Percentiles rank a stretch among this genome's conserved stretches.
Evolutionary conservation across 2,329 filamentous ascomycete genomes (phyloP).

Genomic region (Ophiostoma perfectum): DNA sequence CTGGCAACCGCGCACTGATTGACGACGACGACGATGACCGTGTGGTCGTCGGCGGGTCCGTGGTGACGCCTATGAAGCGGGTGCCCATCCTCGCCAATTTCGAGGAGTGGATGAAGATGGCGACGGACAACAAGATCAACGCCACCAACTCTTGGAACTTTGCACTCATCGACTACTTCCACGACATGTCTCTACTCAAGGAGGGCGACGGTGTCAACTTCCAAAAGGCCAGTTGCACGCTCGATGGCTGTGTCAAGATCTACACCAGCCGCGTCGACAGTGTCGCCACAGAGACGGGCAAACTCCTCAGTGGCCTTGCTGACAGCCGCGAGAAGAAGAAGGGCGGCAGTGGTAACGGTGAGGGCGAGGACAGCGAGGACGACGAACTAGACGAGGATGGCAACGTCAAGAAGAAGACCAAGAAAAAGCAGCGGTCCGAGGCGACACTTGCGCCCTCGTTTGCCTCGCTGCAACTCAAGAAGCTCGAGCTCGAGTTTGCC

Average conservation of each 20-base stretch:
- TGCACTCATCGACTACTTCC: constrained; percentile 98
- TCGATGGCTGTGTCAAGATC: constrained; percentile 98
- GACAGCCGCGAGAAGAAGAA: constrained; percentile 78
- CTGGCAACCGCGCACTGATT: constrained; percentile 14
- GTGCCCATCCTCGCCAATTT: constrained; percentile 96
- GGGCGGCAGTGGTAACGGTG: constrained; percentile 59
- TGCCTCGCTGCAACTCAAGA: constrained; percentile 83
- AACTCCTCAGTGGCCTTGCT: constrained; percentile 85
- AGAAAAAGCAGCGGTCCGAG: constrained; percentile 78
- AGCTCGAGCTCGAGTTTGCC: constrained; percentile 93
- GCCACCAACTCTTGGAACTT: constrained; percentile 99
- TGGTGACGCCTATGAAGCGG: constrained; percentile 86
- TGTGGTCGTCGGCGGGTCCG: constrained; percentile 56
- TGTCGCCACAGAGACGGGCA: constrained; percentile 94
- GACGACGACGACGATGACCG: constrained; percentile 48
- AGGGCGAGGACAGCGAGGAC: constrained; percentile 58
- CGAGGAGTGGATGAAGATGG: constrained; percentile 99
- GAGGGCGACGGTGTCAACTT: constrained; percentile 98
- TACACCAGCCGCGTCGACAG: constrained; percentile 98
- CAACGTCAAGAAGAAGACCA: constrained; percentile 54
- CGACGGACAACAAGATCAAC: constrained; percentile 98
- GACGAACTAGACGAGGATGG: constrained; percentile 49
- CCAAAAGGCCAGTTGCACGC: constrained; percentile 93
- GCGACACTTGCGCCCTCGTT: constrained; percentile 90
- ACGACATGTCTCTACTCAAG: constrained; percentile 95